These are phyloP conservation scores for Leccinum solheimii DNA, from an alignment of 1,284 basidiomycete species.

Conservation along the genomic window DNA sequence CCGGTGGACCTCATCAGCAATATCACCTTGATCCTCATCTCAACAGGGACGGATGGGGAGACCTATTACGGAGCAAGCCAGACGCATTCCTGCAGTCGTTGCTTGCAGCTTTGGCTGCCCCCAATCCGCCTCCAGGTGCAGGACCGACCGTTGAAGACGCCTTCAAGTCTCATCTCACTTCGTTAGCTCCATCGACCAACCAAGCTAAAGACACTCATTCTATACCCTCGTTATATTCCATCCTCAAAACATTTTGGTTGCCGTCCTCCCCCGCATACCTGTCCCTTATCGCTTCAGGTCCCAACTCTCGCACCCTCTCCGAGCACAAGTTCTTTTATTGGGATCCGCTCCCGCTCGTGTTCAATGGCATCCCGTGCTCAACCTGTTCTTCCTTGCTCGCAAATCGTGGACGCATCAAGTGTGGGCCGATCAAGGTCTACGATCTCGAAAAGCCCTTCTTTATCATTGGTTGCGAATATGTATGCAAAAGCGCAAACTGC, in stretches of 20 bases:
- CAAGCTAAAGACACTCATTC: slow-evolving; percentile 44
- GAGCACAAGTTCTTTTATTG: slow-evolving; percentile 76
- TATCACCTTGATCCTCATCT: slow-evolving; percentile 52
- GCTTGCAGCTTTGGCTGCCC: slow-evolving; percentile 53
- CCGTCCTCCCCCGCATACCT: slow-evolving; percentile 73
- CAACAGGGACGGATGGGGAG: slow-evolving; percentile 61
- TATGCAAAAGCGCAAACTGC: slow-evolving; percentile 53
- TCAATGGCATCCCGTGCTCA: slow-evolving; percentile 73
- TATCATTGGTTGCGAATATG: slow-evolving; percentile 76
- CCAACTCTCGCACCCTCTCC: slow-evolving; percentile 61
- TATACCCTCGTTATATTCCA: slow-evolving; percentile 67
- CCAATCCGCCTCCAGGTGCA: slow-evolving; percentile 54
- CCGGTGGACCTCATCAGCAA: slow-evolving; percentile 32
- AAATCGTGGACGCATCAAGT: slow-evolving; percentile 66
- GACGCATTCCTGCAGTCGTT: slow-evolving; percentile 56
- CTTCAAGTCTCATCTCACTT: slow-evolving; percentile 67
- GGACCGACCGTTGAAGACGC: slow-evolving; percentile 68
- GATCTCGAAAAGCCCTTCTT: slow-evolving; percentile 76
- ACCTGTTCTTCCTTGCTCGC: slow-evolving; percentile 53
- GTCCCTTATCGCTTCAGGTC: slow-evolving; percentile 67
- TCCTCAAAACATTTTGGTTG: slow-evolving; percentile 77
- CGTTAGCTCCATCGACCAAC: slow-evolving; percentile 48
- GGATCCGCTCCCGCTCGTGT: slow-evolving; percentile 74
- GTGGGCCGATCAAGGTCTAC: slow-evolving; percentile 71
- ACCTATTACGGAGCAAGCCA: slow-evolving; percentile 52